These are phyloP conservation scores for Schizochytrium sp. DNA, from an alignment of 108 stramenopile species.

Conservation along the genomic window DNA sequence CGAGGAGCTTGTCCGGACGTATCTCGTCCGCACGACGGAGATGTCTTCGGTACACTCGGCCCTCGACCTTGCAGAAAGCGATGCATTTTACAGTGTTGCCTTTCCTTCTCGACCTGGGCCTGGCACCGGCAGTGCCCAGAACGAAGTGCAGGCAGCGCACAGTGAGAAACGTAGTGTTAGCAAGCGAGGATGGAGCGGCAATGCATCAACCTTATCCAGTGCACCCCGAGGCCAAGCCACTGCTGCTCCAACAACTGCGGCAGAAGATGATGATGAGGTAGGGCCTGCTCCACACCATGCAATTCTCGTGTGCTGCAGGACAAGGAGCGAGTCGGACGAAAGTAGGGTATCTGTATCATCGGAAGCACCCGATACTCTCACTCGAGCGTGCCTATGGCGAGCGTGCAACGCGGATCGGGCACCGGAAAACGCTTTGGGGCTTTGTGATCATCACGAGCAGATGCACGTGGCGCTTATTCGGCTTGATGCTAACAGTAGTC, in stretches of 20 bases:
- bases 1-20: not conserved
- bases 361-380: not conserved
- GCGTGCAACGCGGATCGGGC: not conserved
- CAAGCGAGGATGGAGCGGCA: too few relatives aligned
- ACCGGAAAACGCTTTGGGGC: not conserved
- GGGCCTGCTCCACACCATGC: not conserved
- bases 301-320: not conserved
- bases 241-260: too few relatives aligned
- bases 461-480: not conserved
- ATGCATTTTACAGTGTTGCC: not conserved
- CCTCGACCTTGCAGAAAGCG: not conserved
- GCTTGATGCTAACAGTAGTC: not conserved
- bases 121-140: not conserved
- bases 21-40: not conserved
- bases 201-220: too few relatives aligned
- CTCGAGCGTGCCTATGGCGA: not conserved
- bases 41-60: not conserved
- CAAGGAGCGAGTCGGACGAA: not conserved
- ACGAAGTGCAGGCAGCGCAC: too few relatives aligned
- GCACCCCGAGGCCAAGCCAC: too few relatives aligned
- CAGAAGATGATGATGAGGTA: too few relatives aligned
- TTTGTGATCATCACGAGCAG: not conserved
- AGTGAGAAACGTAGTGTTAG: not conserved
- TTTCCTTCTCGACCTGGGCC: not conserved
- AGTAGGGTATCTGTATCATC: not conserved